Percentiles rank a stretch among this genome's conserved stretches.
Evolutionary conservation across 2,329 filamentous ascomycete species (phyloP).

Genomic region (Lecanoromycetidae sp.): DNA sequence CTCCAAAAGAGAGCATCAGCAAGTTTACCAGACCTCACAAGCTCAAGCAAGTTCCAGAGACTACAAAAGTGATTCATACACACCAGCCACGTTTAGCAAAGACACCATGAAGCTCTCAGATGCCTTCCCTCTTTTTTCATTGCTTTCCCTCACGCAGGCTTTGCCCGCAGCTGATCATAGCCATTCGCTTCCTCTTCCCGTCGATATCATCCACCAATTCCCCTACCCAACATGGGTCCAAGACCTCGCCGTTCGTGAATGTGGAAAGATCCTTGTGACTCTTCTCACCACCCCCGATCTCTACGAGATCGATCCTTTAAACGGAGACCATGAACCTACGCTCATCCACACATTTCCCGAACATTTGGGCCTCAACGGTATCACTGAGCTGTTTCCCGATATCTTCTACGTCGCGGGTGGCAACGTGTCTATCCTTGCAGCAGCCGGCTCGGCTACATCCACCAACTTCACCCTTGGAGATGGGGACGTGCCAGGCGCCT

Average conservation of each 20-base stretch:
- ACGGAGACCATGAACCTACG: conserved; percentile 16
- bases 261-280: conserved; percentile 26
- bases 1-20: no score
- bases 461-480: neutral
- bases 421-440: conserved; percentile 11
- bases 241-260: conserved; percentile 26
- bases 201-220: conserved; percentile 9
- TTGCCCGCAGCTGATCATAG: no score
- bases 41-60: no score
- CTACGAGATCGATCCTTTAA: conserved; percentile 22
- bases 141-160: no score
- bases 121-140: no score
- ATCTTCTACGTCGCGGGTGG: no score
- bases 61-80: no score
- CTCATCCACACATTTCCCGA: conserved; percentile 24
- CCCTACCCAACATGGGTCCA: conserved; percentile 19
- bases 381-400: conserved; percentile 23
- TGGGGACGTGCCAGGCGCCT: neutral
- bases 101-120: no score
- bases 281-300: conserved; percentile 21
- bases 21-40: no score
- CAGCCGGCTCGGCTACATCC: conserved; percentile 12
- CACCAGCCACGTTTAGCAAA: no score
- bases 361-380: conserved; percentile 23
- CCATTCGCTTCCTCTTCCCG: no score